Conservation (phyloP, 352 stramenopile species). For the Phytopythium kandeliae region DNA sequence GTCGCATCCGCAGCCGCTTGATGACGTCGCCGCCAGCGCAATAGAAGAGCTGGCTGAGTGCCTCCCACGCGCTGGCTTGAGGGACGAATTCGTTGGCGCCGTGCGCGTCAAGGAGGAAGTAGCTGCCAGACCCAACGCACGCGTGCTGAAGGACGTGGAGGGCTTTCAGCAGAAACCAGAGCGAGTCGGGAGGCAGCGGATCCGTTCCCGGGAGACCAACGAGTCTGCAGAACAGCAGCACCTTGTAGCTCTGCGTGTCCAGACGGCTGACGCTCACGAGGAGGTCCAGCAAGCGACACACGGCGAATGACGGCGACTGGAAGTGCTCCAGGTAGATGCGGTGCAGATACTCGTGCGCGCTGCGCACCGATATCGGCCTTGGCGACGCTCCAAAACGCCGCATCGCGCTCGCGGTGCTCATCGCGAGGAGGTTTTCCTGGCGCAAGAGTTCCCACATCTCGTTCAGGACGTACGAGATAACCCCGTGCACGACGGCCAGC, state of each 20-base stretch:
- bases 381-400: not conserved
- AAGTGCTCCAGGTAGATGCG: slow-evolving; percentile 50
- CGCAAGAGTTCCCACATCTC: slow-evolving; percentile 35
- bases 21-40: slow-evolving; percentile 27
- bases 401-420: not conserved
- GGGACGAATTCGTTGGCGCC: slow-evolving; percentile 45
- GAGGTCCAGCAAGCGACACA: slow-evolving; percentile 34
- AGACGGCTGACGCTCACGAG: slow-evolving; percentile 35
- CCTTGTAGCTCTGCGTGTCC: slow-evolving; percentile 55
- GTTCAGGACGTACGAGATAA: slow-evolving; percentile 51
- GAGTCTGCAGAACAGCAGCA: slow-evolving; percentile 41
- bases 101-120: slow-evolving; percentile 38
- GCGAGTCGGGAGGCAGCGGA: slow-evolving; percentile 25
- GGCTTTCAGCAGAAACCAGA: slow-evolving; percentile 51
- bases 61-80: slow-evolving; percentile 35
- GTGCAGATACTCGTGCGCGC: slow-evolving; percentile 39
- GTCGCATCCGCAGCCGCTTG: slow-evolving; percentile 32
- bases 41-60: slow-evolving; percentile 26
- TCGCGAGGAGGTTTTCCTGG: slow-evolving; percentile 3
- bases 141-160: slow-evolving; percentile 36
- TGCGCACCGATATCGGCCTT: slow-evolving; percentile 8
- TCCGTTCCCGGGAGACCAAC: slow-evolving; percentile 32
- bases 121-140: slow-evolving; percentile 27
- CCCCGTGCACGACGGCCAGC: slow-evolving; percentile 22
- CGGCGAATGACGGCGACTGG: slow-evolving; percentile 27